Evolutionary conservation across 176 grass and related monocot genomes (phyloP), one percentile per base, ranked within the genome.

Genomic region (Saccharum officinarum): DNA sequence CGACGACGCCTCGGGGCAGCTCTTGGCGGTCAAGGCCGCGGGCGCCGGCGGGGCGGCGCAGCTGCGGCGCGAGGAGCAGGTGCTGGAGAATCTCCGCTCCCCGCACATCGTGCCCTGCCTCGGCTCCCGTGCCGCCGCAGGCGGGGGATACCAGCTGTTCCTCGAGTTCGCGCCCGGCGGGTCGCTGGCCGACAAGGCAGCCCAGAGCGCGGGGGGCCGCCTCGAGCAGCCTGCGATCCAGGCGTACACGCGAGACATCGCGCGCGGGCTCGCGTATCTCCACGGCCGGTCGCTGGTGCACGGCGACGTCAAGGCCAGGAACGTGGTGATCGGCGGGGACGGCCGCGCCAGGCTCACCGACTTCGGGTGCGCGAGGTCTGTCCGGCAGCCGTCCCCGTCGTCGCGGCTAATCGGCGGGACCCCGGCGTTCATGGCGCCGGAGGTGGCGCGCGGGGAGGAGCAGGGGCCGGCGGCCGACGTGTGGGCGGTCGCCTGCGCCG

Each of bases 371-470:
- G 90, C 92, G 12, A 65, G 81, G 64, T 6, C 2, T 0, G 45
- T 1, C 20, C 69, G 3, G 41, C 11, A 28, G 26, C 6, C 71
- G 42, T 0, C 41, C 12, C 3, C 7, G 23, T 38, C 13, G 13
- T 38, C 28, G n/a, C 49, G 23, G 42, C 23, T 83, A 64, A 59
- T 94, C 83, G 86, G 86, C 10, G 95, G 95, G 10, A 92, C 92
- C 1, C 90, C 88, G n/a, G 80, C 93, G 62, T 97, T 94, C 86
- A 94, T 94, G 95, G 95, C 95, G 6, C 95, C 95, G 0, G 95
- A 97, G 83, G 92, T 92, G 69, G 90, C 84, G 15, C 86, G 95
- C 45, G 90, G 92, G 2, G 90, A 94, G 73, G 82, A 89, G 74
- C 90, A 92, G 74, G 81, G 86, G 0, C 85, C 44, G 7, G 54